Percentiles rank a stretch among this genome's conserved stretches.
These are phyloP conservation scores for Entomortierella chlamydospora DNA, from an alignment of 192 early-diverging fungal genomes.

Conservation along the genomic window DNA sequence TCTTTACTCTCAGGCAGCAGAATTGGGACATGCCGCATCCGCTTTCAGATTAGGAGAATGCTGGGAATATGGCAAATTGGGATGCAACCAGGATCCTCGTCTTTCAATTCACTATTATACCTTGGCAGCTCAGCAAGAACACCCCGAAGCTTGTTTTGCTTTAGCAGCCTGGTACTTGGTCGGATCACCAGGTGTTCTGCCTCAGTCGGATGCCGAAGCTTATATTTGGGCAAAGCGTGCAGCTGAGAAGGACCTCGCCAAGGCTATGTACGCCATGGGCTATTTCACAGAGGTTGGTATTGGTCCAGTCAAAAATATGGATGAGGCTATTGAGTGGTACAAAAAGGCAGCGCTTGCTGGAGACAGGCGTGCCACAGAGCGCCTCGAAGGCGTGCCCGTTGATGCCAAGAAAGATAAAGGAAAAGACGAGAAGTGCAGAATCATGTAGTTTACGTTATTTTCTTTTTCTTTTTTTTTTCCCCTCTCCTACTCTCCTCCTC, in stretches of 20 bases:
- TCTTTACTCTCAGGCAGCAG: constrained; percentile 71
- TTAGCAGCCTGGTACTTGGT: constrained; percentile 76
- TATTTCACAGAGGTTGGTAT: constrained; percentile 77
- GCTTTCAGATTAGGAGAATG: constrained; percentile 70
- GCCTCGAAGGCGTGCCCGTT: constrained; percentile 62
- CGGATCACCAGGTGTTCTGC: constrained; percentile 64
- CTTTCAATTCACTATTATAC: constrained; percentile 71
- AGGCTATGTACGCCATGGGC: constrained; percentile 74
- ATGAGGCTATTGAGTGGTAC: constrained; percentile 71
- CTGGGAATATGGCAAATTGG: constrained; percentile 73
- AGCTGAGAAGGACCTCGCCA: constrained; percentile 69
- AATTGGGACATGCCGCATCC: constrained; percentile 74
- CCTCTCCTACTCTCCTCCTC: neutral
- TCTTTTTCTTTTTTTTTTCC: constrained; percentile 2
- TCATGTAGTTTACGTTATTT: constrained; percentile 37
- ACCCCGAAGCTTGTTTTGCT: constrained; percentile 73
- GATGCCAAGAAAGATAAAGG: constrained; percentile 57
- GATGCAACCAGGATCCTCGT: constrained; percentile 64
- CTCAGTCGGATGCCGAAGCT: constrained; percentile 73
- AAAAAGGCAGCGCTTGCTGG: constrained; percentile 74
- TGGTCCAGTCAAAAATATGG: constrained; percentile 66
- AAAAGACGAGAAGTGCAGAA: constrained; percentile 59
- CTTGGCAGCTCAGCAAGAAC: constrained; percentile 71
- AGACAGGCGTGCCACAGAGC: constrained; percentile 68
- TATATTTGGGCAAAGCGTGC: constrained; percentile 72